Base-by-base conservation (phyloP, 2,329 filamentous ascomycete genomes). In the Talaromyces sp. region DNA sequence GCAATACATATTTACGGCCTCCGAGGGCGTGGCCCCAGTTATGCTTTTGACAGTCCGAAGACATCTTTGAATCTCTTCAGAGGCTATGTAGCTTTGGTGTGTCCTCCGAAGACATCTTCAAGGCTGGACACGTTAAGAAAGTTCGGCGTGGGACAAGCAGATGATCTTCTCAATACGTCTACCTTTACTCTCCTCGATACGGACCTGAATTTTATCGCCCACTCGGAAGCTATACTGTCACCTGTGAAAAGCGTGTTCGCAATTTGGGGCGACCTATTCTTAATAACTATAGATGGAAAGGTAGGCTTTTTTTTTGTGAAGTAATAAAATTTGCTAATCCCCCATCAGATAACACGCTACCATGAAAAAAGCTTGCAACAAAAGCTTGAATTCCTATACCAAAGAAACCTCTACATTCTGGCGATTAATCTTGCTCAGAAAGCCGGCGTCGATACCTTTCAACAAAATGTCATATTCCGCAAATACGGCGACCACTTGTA, bases 401-500 rank as follows among this genome's bases (percentile, higher is more conserved):
- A 96, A 68, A 87, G 93, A 56, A 96, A 97, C 70, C 86, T 98
- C 63, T 99, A 93, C 69, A 87, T 93, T 0, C 79, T 96, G 55
- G 95, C 95, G 1, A 95, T 98, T 66, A 96, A 93, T 68, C 81
- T 99, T 60, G 95, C 95, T 0, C 91, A 96, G 69, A 96, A 96
- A 73, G 87, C 89, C 10, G 90, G 91, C 1, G 83, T 97, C 69
- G 90, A 93, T 72, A 77, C 80, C 2, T 80, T 88, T 53, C 91
- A 97, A 73, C 91, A 96, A 68, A 97, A 96, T 68, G 81, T 90
- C 61, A 99, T 99, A 61, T 96, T 93, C 70, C 87, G 93, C 61
- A 93, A 89, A 71, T 98, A 96, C 73, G 95, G 93, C 13, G 95
- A 99, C 72, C 90, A 93, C 69, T 77, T 98, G 3, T 98, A 99